Base-by-base conservation (phyloP, 2,329 filamentous ascomycete species). In the Claviceps sp. region DNA sequence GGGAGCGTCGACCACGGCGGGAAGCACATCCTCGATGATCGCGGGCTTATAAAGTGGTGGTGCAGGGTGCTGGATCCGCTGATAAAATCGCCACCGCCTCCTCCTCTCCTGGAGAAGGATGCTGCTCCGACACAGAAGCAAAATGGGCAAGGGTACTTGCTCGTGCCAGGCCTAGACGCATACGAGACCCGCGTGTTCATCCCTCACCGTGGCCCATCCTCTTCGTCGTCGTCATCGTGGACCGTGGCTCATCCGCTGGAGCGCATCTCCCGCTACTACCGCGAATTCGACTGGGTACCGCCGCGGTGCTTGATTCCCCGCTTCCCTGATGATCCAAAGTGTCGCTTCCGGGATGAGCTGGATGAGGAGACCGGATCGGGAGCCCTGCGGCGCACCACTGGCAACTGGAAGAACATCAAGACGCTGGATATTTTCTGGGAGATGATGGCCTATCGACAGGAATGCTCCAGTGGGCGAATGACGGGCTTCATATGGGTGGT, bases 341-440 rank as follows among this genome's bases (percentile, higher is more conserved):
- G 89, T 1, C 80, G 93, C 5, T 97, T 90, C 62, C 76, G 95
- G 46, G 79, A 88, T 54, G 91, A 97, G 63, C 72, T 98, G 4
- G 91, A 98, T 61, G 86, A 91, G 37, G 88, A 94, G 63, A 76
- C 86, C 0, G 76, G 79, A 1, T 73, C 77, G 2, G 69, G 69
- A 5, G 70, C 70, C 51, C 69, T 77, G 57, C 77, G 79, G 57
- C 75, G 72, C 26, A 70, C 72, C 3, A 70, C 72, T 3, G 86
- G 86, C 0, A 75, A 79, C 52, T 98, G 93, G 93, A 86, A 82
- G 63, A 89, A 85, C 54, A 82, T 96, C 24, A 84, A 78, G 63
- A 86, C 82, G 0, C 71, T 98, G 42, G 86, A 90, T n/a, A 83
- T 90, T 59, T 98, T 98, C 62, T 98, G 93, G 93, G 93, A 98